Evolutionary conservation across 2,329 filamentous ascomycete genomes (phyloP), one percentile per base, ranked within the genome.

Genomic region (Furcasterigmium sp.): DNA sequence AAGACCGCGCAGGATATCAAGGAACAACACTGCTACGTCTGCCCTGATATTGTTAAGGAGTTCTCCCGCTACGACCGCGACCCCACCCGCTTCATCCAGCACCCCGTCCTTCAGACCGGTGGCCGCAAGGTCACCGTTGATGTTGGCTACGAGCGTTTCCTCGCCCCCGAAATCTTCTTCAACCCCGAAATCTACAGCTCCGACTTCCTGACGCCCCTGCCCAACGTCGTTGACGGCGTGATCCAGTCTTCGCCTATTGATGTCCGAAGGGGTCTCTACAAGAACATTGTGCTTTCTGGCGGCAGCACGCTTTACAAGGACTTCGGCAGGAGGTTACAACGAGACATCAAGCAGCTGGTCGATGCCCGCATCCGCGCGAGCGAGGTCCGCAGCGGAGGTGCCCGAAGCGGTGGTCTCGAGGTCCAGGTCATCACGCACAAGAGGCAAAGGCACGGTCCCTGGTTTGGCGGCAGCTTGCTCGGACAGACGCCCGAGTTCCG

Each of bases 181-280:
- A 98, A 98, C 69, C 93, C 93, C 23, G 93, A 98, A 71, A 98
- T 98, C 59, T 97, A 97, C 77, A 95, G 89, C 49, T 97, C 91
- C 53, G 93, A 98, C 63, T 98, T 98, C 74, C 73, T 98, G 52
- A 98, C 93, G 11, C 93, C 93, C 13, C 79, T 98, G 8, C 93
- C 93, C 19, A 87, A 80, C 40, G 93, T 98, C 40, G 94, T 98
- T 49, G 93, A 98, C 61, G 86, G 85, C 44, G 93, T 97, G 51
- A 98, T 98, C 56, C 93, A 98, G 68, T 91, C 90, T 44, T 95
- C 91, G 26, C 93, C 93, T 34, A 98, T 98, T 56, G 93, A 98
- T 61, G 94, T 98, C 37, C 86, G 93, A 59, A 83, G 93, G 69
- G 93, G 93, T 34, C 77, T 98, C 29, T 98, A 98, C 80, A 98